Evolutionary conservation across 2,329 filamentous ascomycete species (phyloP).

Genomic region (Alternaria burnsii): DNA sequence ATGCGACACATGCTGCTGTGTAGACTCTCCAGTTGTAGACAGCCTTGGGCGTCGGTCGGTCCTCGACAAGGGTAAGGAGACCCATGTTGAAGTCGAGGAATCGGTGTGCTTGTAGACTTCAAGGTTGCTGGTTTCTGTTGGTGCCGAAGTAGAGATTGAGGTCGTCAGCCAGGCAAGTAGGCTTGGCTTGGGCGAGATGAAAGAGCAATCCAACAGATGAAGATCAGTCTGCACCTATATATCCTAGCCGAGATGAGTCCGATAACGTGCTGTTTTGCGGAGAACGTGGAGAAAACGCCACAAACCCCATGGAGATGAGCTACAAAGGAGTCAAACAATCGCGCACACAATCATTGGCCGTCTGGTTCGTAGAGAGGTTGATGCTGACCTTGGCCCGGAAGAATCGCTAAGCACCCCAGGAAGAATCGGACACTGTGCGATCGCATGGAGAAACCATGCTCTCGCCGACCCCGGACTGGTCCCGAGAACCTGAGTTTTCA

Average conservation of each 20-base stretch:
- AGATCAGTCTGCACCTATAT: slow-evolving; percentile 20
- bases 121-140: slow-evolving; percentile 1
- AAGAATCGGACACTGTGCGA: slow-evolving; percentile 1
- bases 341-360: slow-evolving; percentile 6
- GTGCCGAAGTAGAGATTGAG: slow-evolving; percentile 2
- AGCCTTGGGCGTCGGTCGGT: slow-evolving; percentile 62
- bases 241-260: slow-evolving; percentile 12
- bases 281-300: slow-evolving; percentile 34
- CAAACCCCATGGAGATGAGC: slow-evolving; percentile 26
- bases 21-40: slow-evolving; percentile 70
- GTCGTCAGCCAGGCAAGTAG: slow-evolving; percentile 8
- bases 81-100: slow-evolving; percentile 36
- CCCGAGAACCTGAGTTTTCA: not conserved
- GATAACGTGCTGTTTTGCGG: slow-evolving; percentile 13
- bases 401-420: slow-evolving; percentile 9
- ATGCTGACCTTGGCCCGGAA: slow-evolving; percentile 18
- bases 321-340: slow-evolving; percentile 3
- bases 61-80: slow-evolving; percentile 47
- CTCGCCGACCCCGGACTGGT: slow-evolving; percentile 4
- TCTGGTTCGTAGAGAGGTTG: not conserved
- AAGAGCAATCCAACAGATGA: slow-evolving; percentile 1
- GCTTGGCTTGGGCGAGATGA: slow-evolving; percentile 1
- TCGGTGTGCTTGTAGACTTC: not conserved
- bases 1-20: slow-evolving; percentile 62
- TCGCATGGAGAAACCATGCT: slow-evolving; percentile 5